Base-by-base conservation (phyloP, 164 flowering plant species). In the Magnolia officinalis region DNA sequence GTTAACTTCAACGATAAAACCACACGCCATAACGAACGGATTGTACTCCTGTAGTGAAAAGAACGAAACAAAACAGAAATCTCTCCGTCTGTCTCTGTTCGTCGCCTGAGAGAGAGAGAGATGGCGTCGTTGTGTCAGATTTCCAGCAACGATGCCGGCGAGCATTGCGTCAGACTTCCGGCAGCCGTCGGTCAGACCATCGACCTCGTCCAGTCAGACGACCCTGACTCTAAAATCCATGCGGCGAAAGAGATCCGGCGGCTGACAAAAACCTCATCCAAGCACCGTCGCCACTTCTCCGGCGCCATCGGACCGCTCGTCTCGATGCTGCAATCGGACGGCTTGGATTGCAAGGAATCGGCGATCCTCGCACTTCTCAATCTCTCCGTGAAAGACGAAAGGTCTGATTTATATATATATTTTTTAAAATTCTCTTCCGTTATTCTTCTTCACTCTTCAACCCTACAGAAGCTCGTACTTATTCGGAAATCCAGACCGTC, bases 231-330 rank as follows among this genome's bases (percentile, higher is more conserved):
- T 2, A 87, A 81, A 77, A 77, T 91, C n/a, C 80, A 84, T 51
- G 98, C 94, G 5, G 98, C 98, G 61, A 83, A 80, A 37, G 97
- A 95, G 75, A 95, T 95, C 80, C 86, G 98, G 6, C 85, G 94
- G 6, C 89, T 95, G 75, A 91, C 98, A 8, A 95, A 91, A 80
- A 91, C 95, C 2, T 95, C 97, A 2, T 89, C 85, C 61, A 74
- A 83, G 71, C 86, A 87, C 70, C 94, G 98, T 29, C 92, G 97
- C 0, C 87, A 84, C 63, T 88, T 95, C 37, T 77, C 96, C 21
- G 78, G 69, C 31, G 90, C 95, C 50, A 82, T 95, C 21, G 73
- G 73, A 11, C 88, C 92, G 7, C 93, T 95, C 52, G 95, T 92
- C 45, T 76, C 85, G 20, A 91, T 95, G 96, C 93, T 95, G 70